These are phyloP conservation scores for Tephrocybe sp. DNA, from an alignment of 768 basidiomycete species.

Conservation along the genomic window DNA sequence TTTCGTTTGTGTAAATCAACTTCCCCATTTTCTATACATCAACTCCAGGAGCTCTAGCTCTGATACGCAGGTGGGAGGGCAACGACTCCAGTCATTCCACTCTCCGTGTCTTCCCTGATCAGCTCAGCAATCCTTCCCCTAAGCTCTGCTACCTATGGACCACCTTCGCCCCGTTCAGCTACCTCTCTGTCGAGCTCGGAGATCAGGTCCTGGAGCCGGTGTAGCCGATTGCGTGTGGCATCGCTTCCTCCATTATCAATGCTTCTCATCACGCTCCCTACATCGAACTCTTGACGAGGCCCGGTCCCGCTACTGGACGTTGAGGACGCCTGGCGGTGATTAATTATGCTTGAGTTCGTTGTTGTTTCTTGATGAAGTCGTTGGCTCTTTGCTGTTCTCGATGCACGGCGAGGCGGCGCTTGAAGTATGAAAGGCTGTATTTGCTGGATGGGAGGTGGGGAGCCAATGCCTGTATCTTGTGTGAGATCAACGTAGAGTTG, in stretches of 20 bases:
- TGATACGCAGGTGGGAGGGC: not conserved
- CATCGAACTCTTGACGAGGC: not conserved
- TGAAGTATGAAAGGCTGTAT: constrained; percentile 1
- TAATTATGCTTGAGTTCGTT: not conserved
- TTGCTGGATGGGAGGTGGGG: not conserved
- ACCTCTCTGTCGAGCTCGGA: constrained; percentile 2
- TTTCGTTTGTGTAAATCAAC: too few relatives aligned
- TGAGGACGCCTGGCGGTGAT: too few relatives aligned
- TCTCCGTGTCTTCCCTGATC: constrained; percentile 2
- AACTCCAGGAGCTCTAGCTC: not conserved
- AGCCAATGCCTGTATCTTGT: not conserved
- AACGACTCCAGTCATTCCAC: not conserved
- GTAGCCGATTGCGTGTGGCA: not conserved
- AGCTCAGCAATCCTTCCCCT: constrained; percentile 4
- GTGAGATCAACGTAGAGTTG: not conserved
- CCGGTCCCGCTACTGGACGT: too few relatives aligned
- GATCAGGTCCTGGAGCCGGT: not conserved
- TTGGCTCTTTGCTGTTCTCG: not conserved
- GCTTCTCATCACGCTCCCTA: not conserved
- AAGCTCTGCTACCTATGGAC: constrained; percentile 3
- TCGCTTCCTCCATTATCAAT: not conserved
- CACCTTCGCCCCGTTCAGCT: not conserved
- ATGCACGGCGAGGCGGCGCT: not conserved
- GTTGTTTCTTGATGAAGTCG: not conserved
- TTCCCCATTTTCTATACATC: not conserved